Evolutionary conservation across 2,329 filamentous ascomycete genomes (phyloP).

Genomic region (Trichoderma afroharzianum): DNA sequence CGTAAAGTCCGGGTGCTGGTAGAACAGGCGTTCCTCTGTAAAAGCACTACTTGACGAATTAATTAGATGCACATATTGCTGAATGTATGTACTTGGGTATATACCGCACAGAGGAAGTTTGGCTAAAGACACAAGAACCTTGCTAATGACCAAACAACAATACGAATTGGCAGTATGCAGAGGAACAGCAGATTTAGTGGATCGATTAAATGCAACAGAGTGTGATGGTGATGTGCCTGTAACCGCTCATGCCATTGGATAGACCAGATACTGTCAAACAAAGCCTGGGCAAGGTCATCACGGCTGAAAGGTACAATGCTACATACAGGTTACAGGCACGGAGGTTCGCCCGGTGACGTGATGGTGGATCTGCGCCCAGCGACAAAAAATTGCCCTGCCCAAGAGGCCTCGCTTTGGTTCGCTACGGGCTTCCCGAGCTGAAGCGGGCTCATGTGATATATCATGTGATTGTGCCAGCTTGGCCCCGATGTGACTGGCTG

Average conservation of each 20-base stretch:
- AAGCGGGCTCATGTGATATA: background rate
- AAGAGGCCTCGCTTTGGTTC: background rate
- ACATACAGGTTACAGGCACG: background rate
- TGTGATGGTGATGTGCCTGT: background rate
- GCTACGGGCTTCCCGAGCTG: background rate
- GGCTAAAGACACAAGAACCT: too few species aligned
- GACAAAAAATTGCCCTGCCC: background rate
- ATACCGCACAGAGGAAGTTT: background rate
- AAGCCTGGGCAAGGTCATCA: background rate
- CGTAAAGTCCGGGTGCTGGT: too few species aligned
- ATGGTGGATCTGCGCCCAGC: background rate
- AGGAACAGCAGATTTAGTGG: background rate
- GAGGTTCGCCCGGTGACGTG: background rate
- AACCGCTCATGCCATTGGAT: background rate
- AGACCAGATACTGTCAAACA: background rate
- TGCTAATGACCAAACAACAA: background rate
- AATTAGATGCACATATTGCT: too few species aligned
- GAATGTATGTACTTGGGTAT: background rate
- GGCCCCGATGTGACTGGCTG: background rate
- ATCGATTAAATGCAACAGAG: background rate
- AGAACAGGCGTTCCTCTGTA: too few species aligned
- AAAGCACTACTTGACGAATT: too few species aligned
- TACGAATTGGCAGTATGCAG: background rate
- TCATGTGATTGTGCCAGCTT: background rate
- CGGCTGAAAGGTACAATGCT: background rate